phyloP scores from a whole-genome alignment of 2,329 filamentous ascomycete genomes.

The Aspergillus sojae region DNA sequence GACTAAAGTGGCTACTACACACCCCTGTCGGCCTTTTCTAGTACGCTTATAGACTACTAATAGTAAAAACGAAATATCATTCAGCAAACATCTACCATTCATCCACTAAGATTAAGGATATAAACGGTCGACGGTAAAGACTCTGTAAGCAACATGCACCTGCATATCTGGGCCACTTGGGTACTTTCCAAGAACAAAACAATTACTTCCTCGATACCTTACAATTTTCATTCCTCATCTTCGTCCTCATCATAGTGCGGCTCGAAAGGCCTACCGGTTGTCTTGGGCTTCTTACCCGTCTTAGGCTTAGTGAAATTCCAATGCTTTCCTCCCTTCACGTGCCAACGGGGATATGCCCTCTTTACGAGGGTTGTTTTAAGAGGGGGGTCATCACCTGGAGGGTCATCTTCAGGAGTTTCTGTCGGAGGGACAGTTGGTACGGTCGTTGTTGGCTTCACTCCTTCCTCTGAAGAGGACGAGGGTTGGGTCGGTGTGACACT shows the following conservation, averaged over 20 bases:
- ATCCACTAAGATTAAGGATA: background rate
- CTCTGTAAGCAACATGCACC: background rate
- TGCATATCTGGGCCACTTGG: background rate
- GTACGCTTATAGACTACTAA: background rate
- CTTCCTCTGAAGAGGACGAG: background rate
- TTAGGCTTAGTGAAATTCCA: background rate
- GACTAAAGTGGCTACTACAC: conserved; percentile 1
- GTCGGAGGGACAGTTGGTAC: background rate
- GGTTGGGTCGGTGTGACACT: background rate
- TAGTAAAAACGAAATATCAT: background rate
- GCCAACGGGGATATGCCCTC: background rate
- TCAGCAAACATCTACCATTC: background rate
- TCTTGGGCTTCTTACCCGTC: background rate
- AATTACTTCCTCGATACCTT: background rate
- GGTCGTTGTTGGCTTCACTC: background rate
- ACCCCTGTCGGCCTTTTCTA: background rate
- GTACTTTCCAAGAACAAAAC: background rate
- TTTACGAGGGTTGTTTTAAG: background rate
- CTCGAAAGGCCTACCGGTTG: background rate
- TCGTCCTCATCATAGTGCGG: background rate
- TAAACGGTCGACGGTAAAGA: background rate
- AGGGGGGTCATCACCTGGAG: background rate
- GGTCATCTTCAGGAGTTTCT: background rate
- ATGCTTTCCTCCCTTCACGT: background rate
- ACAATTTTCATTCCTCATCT: background rate